Percentiles rank a stretch among this genome's conserved stretches.
Evolutionary conservation across 257 asterid species (phyloP).

Genomic region (Verbena officinalis): DNA sequence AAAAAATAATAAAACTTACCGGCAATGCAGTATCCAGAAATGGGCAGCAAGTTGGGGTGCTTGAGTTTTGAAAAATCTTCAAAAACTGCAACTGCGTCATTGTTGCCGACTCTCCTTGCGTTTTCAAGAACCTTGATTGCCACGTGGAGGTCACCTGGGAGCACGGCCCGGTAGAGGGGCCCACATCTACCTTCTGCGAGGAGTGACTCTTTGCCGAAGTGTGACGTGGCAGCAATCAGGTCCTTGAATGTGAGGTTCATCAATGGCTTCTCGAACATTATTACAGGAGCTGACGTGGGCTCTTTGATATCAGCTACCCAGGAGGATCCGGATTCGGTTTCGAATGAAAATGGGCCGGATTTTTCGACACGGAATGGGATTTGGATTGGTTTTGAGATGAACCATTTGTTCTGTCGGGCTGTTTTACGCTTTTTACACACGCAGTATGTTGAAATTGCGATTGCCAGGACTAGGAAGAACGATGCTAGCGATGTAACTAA

Average conservation of each 20-base stretch:
- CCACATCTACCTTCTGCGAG: constrained; percentile 87
- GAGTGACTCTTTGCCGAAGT: constrained; percentile 87
- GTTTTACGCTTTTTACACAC: constrained; percentile 48
- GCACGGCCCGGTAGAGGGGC: constrained; percentile 89
- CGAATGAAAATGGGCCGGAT: constrained; percentile 92
- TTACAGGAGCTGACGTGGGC: constrained; percentile 83
- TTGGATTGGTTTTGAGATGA: constrained; percentile 79
- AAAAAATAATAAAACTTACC: constrained; percentile 46
- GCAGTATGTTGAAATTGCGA: constrained; percentile 32
- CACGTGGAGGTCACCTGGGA: constrained; percentile 95
- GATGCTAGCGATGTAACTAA: constrained; percentile 43
- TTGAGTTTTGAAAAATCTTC: constrained; percentile 72
- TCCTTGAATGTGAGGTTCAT: constrained; percentile 92
- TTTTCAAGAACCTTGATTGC: constrained; percentile 89
- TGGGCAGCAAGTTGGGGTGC: constrained; percentile 78
- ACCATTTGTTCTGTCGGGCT: constrained; percentile 67
- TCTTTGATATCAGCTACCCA: constrained; percentile 94
- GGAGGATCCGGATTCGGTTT: constrained; percentile 89
- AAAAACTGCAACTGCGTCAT: constrained; percentile 70
- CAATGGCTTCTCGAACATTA: constrained; percentile 97
- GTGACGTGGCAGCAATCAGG: constrained; percentile 84
- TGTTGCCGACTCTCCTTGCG: constrained; percentile 55
- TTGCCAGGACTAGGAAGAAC: constrained; percentile 31
- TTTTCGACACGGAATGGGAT: constrained; percentile 66
- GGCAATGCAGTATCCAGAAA: constrained; percentile 92